phyloP scores from a whole-genome alignment of 108 stramenopile genomes.

The Epipyxis sp. region DNA sequence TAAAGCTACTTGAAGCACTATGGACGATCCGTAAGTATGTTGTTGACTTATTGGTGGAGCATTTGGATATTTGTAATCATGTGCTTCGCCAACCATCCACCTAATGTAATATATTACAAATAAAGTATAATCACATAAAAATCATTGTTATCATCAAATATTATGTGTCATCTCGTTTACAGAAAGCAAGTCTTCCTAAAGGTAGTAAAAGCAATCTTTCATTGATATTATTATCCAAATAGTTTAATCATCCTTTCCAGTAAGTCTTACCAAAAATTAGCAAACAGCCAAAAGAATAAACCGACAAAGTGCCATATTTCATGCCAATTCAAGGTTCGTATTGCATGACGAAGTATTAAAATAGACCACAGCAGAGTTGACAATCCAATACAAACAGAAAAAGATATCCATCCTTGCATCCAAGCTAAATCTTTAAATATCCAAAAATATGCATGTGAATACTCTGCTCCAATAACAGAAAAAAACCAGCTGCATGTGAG shows the following conservation, averaged over 20 bases:
- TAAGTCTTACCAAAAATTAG: conserved; percentile 7
- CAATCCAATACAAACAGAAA: neutral
- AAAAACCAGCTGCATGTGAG: neutral
- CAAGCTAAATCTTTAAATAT: conserved; percentile 8
- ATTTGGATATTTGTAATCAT: conserved; percentile 9
- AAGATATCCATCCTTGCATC: neutral
- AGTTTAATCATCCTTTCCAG: too few species aligned
- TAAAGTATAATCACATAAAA: neutral
- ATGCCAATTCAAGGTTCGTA: neutral
- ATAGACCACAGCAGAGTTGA: neutral
- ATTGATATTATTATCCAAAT: too few species aligned
- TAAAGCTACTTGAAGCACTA: neutral
- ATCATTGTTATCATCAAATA: neutral
- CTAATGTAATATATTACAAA: neutral
- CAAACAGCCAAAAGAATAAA: conserved; percentile 17
- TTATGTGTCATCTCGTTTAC: too few species aligned
- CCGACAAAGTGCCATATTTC: conserved; percentile 8
- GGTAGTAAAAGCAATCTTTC: too few species aligned
- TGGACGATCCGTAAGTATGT: neutral
- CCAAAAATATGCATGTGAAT: conserved; percentile 16
- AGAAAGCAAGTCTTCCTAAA: too few species aligned
- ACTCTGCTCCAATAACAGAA: neutral
- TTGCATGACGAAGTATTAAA: neutral
- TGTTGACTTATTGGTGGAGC: neutral
- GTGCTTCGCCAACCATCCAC: conserved; percentile 20